phyloP scores from a whole-genome alignment of 495 filamentous ascomycete genomes.

The Aspergillus indologenus region DNA sequence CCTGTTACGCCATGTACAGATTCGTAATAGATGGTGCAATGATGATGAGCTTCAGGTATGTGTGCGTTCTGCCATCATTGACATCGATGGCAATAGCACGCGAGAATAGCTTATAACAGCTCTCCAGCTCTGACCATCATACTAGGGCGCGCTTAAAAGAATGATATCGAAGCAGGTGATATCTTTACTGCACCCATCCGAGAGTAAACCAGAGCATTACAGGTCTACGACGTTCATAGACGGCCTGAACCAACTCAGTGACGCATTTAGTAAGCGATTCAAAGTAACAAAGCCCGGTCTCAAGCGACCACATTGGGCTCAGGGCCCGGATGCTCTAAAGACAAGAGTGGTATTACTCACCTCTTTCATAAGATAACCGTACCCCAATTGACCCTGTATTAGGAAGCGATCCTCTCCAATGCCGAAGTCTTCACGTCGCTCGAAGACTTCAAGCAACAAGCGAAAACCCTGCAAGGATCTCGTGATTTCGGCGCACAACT shows the following conservation, averaged over 20 bases:
- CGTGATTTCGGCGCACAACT: slow-evolving; percentile 87
- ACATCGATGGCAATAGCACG: neutral
- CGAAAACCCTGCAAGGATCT: slow-evolving; percentile 65
- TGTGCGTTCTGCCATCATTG: neutral
- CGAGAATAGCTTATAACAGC: neutral
- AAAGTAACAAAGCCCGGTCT: slow-evolving; percentile 67
- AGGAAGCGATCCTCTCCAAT: slow-evolving; percentile 39
- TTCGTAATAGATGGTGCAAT: slow-evolving; percentile 88
- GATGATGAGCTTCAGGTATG: slow-evolving; percentile 60
- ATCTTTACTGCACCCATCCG: slow-evolving; percentile 60
- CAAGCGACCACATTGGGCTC: slow-evolving; percentile 67
- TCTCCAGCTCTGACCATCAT: neutral
- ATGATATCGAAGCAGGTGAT: slow-evolving; percentile 60
- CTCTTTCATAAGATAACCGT: neutral
- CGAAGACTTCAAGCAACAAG: slow-evolving; percentile 67
- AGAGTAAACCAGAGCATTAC: slow-evolving; percentile 63
- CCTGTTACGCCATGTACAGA: slow-evolving; percentile 68
- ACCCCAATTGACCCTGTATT: neutral
- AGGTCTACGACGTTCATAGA: slow-evolving; percentile 71
- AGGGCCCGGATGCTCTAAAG: slow-evolving; percentile 56
- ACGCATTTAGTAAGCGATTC: slow-evolving; percentile 66
- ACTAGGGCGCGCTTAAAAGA: slow-evolving; percentile 50
- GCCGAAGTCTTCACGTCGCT: slow-evolving; percentile 52
- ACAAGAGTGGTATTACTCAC: slow-evolving; percentile 42
- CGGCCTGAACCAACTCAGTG: slow-evolving; percentile 66